Percentiles rank a stretch among this genome's conserved stretches.
These are phyloP conservation scores for Symmetrospora coprosmae DNA, from an alignment of 768 basidiomycete genomes.

Conservation along the genomic window DNA sequence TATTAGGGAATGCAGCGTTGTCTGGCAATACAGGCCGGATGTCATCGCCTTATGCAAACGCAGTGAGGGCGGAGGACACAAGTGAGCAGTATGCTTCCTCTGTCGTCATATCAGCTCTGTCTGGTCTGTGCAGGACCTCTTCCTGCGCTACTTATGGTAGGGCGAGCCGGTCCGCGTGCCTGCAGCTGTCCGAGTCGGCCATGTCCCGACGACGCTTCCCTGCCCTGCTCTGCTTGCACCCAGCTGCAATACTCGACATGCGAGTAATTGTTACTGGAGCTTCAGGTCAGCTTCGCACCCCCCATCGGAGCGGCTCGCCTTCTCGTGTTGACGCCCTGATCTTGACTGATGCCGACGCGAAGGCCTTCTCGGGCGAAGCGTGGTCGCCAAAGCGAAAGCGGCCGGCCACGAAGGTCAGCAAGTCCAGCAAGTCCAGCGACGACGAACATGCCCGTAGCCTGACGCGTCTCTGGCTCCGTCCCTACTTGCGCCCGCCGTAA, in stretches of 20 bases:
- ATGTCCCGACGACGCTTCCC: too few species aligned
- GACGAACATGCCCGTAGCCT: too few species aligned
- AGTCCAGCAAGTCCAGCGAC: too few species aligned
- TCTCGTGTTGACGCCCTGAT: background rate
- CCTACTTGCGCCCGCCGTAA: background rate
- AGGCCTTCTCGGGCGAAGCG: slow-evolving; percentile 19
- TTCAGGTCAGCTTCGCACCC: background rate
- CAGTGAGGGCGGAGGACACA: background rate
- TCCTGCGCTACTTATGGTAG: background rate
- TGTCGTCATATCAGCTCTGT: background rate
- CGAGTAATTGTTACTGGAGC: slow-evolving; percentile 8
- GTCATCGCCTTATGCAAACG: background rate
- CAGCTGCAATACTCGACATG: too few species aligned
- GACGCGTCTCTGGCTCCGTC: background rate
- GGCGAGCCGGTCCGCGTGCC: background rate
- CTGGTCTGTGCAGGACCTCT: background rate
- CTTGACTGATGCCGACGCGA: background rate
- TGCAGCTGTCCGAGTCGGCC: too few species aligned
- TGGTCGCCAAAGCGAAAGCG: background rate
- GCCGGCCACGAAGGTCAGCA: slow-evolving; percentile 17
- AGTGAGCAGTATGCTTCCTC: background rate
- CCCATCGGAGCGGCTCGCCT: background rate
- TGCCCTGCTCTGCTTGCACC: too few species aligned
- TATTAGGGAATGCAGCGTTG: background rate
- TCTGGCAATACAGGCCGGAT: background rate